Percentiles rank a stretch among this genome's conserved stretches.
Evolutionary conservation across 805 yeast genomes (phyloP).

Genomic region (Yueomyces sp.): DNA sequence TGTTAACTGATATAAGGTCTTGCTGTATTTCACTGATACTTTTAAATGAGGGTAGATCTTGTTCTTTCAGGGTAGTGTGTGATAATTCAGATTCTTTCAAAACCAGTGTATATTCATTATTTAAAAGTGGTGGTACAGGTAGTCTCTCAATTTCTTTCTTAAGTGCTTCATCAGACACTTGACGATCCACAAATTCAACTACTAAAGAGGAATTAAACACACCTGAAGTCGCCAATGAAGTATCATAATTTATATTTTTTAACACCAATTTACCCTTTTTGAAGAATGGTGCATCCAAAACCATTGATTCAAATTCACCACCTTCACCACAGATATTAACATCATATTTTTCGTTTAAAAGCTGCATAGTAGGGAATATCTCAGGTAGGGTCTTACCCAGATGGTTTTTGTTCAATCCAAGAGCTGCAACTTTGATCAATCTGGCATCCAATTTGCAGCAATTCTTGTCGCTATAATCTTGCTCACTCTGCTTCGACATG

Average conservation of each 20-base stretch:
- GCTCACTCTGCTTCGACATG: constrained; percentile 14
- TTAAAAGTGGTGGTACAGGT: constrained; percentile 11
- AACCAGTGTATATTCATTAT: constrained; percentile 14
- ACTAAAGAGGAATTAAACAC: constrained; percentile 52
- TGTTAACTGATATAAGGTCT: constrained; percentile 4
- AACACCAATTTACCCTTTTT: constrained; percentile 35
- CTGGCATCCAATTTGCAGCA: constrained; percentile 50
- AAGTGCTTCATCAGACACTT: constrained; percentile 12
- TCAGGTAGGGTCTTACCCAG: constrained; percentile 57
- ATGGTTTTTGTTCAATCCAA: constrained; percentile 57
- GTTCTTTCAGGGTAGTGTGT: neutral
- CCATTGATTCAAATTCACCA: constrained; percentile 93
- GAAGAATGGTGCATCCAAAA: constrained; percentile 82
- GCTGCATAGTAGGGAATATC: constrained; percentile 42
- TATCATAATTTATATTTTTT: constrained; percentile 30
- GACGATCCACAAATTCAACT: constrained; percentile 35
- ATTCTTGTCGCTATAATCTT: constrained; percentile 3
- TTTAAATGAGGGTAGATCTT: neutral
- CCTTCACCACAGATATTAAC: constrained; percentile 98
- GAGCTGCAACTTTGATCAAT: constrained; percentile 84
- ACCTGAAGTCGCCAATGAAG: constrained; percentile 36
- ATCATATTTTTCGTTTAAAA: constrained; percentile 52
- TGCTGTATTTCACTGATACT: neutral
- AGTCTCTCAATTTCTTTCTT: constrained; percentile 26
- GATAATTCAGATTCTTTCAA: neutral